These are phyloP conservation scores for Cercospora sp. DNA, from an alignment of 2,329 filamentous ascomycete genomes.

Conservation along the genomic window DNA sequence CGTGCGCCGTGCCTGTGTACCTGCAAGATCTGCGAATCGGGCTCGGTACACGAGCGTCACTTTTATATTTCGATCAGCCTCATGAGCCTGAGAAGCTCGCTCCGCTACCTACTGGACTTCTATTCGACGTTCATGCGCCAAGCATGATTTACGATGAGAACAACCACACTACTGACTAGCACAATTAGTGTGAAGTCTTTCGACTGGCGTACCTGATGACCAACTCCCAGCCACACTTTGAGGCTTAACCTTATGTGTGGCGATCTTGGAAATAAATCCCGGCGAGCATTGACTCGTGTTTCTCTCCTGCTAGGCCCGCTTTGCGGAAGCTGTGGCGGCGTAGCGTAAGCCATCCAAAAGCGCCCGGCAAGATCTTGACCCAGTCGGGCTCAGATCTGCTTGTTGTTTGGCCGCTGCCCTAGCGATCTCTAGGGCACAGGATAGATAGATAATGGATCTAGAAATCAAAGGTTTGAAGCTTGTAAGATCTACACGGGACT, in stretches of 20 bases:
- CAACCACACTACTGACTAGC: neutral
- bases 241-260: neutral
- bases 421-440: neutral
- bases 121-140: neutral
- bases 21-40: neutral
- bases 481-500: neutral
- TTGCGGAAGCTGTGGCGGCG: neutral
- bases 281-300: neutral
- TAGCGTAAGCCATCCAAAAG: neutral
- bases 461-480: neutral
- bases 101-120: neutral
- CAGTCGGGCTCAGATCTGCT: neutral
- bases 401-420: neutral
- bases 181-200: neutral
- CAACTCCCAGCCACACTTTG: neutral
- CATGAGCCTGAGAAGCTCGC: neutral
- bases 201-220: neutral
- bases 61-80: neutral
- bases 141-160: neutral
- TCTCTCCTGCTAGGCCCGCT: neutral
- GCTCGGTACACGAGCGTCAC: neutral
- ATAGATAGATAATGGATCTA: neutral
- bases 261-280: neutral
- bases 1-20: neutral
- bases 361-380: neutral